Conservation (phyloP, 768 basidiomycete species). For the Mycena alexandri region DNA sequence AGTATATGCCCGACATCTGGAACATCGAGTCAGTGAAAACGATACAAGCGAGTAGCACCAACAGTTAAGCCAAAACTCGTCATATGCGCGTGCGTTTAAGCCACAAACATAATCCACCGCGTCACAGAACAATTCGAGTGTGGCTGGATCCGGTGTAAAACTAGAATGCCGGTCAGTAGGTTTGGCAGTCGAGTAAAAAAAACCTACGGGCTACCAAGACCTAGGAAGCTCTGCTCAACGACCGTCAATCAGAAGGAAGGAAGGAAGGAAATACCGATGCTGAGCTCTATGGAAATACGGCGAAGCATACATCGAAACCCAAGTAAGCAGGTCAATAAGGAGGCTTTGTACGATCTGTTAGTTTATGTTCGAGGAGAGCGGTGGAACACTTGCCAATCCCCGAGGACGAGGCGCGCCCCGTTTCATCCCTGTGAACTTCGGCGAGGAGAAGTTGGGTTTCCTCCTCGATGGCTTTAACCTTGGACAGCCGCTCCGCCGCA, state of each 20-base stretch:
- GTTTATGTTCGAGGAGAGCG: background rate
- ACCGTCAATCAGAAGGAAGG: too few species aligned
- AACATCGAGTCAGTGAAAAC: background rate
- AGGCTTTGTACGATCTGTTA: slow-evolving; percentile 24
- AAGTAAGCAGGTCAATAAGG: slow-evolving; percentile 37
- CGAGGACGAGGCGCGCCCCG: slow-evolving; percentile 27
- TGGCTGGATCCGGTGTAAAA: slow-evolving; percentile 41
- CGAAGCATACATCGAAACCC: slow-evolving; percentile 39
- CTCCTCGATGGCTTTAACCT: slow-evolving; percentile 38
- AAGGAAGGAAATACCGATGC: too few species aligned
- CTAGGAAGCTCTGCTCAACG: slow-evolving; percentile 8
- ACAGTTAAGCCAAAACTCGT: slow-evolving; percentile 41
- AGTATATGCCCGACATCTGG: slow-evolving; percentile 41
- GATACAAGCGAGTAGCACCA: background rate
- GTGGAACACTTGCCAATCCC: slow-evolving; percentile 31
- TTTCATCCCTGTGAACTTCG: slow-evolving; percentile 31
- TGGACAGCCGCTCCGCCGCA: slow-evolving; percentile 35
- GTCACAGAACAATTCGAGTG: slow-evolving; percentile 39
- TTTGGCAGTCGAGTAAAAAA: background rate
- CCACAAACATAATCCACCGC: slow-evolving; percentile 39
- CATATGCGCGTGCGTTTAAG: slow-evolving; percentile 33
- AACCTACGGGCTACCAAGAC: slow-evolving; percentile 39
- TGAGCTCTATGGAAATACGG: too few species aligned
- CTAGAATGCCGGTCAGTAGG: slow-evolving; percentile 11
- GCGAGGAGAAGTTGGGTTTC: slow-evolving; percentile 34